A percentile compares a stretch with the other conserved stretches of the same genome.
Conservation (phyloP, 2,329 filamentous ascomycete genomes). For the Ascochyta fabae region DNA sequence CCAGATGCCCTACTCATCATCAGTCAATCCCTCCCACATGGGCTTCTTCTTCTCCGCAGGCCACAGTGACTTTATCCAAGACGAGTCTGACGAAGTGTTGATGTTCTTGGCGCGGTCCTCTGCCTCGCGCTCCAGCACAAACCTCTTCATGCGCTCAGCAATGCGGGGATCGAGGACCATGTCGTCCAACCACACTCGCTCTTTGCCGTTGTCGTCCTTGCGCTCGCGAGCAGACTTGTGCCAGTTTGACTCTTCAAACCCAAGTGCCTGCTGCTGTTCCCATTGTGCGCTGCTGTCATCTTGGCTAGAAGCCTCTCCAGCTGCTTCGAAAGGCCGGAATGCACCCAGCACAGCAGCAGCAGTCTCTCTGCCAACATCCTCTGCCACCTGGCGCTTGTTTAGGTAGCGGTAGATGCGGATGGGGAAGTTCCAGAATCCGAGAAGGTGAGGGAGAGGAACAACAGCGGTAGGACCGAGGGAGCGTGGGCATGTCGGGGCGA, state of each 20-base stretch:
- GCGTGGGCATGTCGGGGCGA: conserved; percentile 70
- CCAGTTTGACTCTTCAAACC: conserved; percentile 80
- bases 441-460: conserved; percentile 83
- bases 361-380: conserved; percentile 84
- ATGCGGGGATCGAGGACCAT: conserved; percentile 80
- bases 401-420: conserved; percentile 87
- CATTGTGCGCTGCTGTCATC: conserved; percentile 47
- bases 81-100: conserved; percentile 24
- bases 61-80: conserved; percentile 43
- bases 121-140: conserved; percentile 72
- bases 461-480: conserved; percentile 75
- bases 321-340: conserved; percentile 54
- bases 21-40: conserved; percentile 41
- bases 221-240: conserved; percentile 74
- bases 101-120: conserved; percentile 65
- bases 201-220: conserved; percentile 57
- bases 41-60: conserved; percentile 43
- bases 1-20: conserved; percentile 32
- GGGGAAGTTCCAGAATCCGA: conserved; percentile 91
- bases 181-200: conserved; percentile 75
- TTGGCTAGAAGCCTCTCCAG: conserved; percentile 33
- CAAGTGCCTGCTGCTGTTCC: conserved; percentile 71
- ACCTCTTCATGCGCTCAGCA: conserved; percentile 78
- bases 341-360: conserved; percentile 78
- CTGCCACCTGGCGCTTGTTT: conserved; percentile 82